Evolutionary conservation across 257 asterid species (phyloP).

Genomic region (Plantago elongata): DNA sequence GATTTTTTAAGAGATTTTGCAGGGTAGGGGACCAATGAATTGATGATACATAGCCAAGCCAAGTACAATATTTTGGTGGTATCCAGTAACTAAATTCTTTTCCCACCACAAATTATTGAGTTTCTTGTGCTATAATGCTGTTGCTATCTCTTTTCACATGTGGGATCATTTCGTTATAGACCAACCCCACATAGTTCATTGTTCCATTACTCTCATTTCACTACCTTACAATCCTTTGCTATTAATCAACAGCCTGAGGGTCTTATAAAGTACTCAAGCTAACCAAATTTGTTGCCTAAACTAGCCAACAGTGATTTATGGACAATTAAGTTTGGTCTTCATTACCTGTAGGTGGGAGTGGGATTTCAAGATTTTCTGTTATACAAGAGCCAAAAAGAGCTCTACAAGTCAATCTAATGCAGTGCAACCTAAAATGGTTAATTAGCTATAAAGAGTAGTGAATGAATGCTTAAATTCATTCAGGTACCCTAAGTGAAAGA

Average conservation of each 20-base stretch:
- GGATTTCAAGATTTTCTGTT: slow-evolving; percentile 17
- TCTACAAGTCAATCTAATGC: not conserved
- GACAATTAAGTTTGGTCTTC: not conserved
- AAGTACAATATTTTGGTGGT: slow-evolving; percentile 34
- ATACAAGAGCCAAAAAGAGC: slow-evolving; percentile 5
- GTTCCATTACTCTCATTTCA: not conserved
- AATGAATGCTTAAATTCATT: slow-evolving; percentile 6
- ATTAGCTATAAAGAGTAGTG: slow-evolving; percentile 4
- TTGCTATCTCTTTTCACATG: not conserved
- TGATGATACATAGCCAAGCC: slow-evolving; percentile 25
- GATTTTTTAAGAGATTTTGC: slow-evolving; percentile 40
- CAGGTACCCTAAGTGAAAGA: not conserved
- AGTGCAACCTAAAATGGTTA: slow-evolving; percentile 5
- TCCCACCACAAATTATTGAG: slow-evolving; percentile 4
- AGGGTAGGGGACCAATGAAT: slow-evolving; percentile 60
- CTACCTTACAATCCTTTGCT: not conserved
- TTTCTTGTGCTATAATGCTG: not conserved
- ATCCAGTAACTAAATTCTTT: slow-evolving; percentile 16
- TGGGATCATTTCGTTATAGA: not conserved
- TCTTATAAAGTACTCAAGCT: not conserved
- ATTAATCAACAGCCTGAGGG: not conserved
- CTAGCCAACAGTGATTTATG: not conserved
- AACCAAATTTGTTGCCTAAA: not conserved
- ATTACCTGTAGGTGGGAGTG: slow-evolving; percentile 12
- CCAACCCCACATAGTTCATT: not conserved